These are phyloP conservation scores for Clitoria ternatea DNA, from an alignment of 306 rosid genomes.

Conservation along the genomic window DNA sequence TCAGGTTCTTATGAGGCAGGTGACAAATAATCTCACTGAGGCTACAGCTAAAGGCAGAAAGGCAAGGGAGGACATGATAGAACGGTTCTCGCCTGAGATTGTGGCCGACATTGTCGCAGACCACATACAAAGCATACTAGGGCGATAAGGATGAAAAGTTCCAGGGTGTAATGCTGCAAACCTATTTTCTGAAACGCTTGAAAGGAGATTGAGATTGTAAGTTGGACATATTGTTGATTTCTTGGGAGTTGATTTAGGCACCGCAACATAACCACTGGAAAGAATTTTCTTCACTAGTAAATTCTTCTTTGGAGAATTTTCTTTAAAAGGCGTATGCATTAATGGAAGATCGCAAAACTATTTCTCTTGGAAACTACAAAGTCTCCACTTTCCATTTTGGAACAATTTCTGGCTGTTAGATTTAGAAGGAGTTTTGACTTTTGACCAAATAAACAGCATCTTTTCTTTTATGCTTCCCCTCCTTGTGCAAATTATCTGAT, in stretches of 20 bases:
- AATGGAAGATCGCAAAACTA: background rate
- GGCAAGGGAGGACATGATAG: slow-evolving; percentile 73
- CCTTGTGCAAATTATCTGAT: background rate
- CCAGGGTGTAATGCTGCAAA: background rate
- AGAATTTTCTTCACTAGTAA: background rate
- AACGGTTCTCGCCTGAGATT: slow-evolving; percentile 57
- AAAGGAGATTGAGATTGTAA: slow-evolving; percentile 18
- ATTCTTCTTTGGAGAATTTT: background rate
- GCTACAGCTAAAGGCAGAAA: slow-evolving; percentile 53
- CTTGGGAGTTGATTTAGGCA: slow-evolving; percentile 3
- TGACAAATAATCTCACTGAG: slow-evolving; percentile 41
- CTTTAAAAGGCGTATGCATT: background rate
- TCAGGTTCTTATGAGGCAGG: slow-evolving; percentile 58
- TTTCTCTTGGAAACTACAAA: slow-evolving; percentile 13
- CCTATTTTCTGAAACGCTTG: background rate
- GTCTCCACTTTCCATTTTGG: background rate
- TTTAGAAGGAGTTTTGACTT: slow-evolving; percentile 7
- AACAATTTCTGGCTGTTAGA: slow-evolving; percentile 10
- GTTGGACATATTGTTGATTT: slow-evolving; percentile 1
- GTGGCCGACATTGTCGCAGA: slow-evolving; percentile 54
- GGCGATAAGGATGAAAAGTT: slow-evolving; percentile 10
- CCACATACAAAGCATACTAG: slow-evolving; percentile 39
- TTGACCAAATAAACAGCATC: background rate
- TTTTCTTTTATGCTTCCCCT: background rate
- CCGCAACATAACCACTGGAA: background rate